phyloP scores from a whole-genome alignment of 306 rosid species.

The Dryas alaskensis region DNA sequence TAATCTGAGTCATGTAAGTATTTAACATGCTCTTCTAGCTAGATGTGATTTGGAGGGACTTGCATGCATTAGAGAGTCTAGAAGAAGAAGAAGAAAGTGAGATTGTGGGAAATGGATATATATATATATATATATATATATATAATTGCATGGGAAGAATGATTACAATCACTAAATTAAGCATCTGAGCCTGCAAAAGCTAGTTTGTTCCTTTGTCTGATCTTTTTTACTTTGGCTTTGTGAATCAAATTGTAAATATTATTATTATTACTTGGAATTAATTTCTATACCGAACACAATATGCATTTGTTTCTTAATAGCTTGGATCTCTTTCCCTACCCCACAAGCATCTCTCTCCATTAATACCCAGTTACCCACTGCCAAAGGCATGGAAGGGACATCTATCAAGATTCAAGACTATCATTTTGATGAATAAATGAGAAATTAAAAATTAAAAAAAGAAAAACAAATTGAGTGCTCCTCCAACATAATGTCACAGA shows the following conservation, averaged over 20 bases:
- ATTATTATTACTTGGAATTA: not conserved
- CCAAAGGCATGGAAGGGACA: slow-evolving; percentile 30
- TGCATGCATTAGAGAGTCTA: slow-evolving; percentile 5
- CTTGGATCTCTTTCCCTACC: slow-evolving; percentile 35
- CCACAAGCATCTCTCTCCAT: slow-evolving; percentile 24
- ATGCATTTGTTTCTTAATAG: slow-evolving; percentile 25
- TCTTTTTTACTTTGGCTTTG: slow-evolving; percentile 26
- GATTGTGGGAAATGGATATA: slow-evolving; percentile 27
- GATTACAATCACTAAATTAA: slow-evolving; percentile 30
- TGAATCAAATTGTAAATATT: not conserved
- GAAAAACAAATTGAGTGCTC: slow-evolving; percentile 3
- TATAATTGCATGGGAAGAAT: slow-evolving; percentile 20
- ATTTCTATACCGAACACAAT: slow-evolving; percentile 5
- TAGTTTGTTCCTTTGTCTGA: slow-evolving; percentile 13
- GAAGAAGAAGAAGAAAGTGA: slow-evolving; percentile 16
- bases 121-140: too few relatives aligned
- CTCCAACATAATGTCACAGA: slow-evolving; percentile 36
- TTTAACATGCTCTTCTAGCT: not conserved
- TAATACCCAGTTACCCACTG: slow-evolving; percentile 38
- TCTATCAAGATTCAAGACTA: slow-evolving; percentile 21
- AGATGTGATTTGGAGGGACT: slow-evolving; percentile 16
- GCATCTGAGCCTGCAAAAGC: slow-evolving; percentile 21
- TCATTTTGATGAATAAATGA: slow-evolving; percentile 27
- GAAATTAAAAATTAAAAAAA: not conserved
- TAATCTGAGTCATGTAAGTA: not conserved